Evolutionary conservation across 768 basidiomycete species (phyloP), one percentile per base, ranked within the genome.

Genomic region (Lactarius quietus): DNA sequence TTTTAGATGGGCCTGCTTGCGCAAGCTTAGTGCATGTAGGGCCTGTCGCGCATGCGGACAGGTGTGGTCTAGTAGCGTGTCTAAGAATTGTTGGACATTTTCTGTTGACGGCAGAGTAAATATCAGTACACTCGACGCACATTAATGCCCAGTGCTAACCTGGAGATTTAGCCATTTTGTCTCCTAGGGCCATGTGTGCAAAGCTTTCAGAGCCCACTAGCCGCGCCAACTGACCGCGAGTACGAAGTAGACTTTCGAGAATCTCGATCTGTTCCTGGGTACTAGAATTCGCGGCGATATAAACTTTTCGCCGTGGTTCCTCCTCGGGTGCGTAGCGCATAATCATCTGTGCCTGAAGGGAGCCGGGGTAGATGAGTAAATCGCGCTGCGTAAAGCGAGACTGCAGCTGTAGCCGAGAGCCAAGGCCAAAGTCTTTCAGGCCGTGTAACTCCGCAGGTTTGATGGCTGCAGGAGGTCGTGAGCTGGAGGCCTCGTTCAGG

Each of bases 111-210:
- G 18, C 5, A 53, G 28, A 41, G 14, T 7, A 23, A 26, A 28
- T 28, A 28, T 64, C 41, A 57, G 63, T 20, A 52, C n/a, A 33
- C 59, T 48, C 20, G 12, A 20, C 6, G 52, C 59, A 65, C 54
- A 36, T 15, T 15, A 33, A 61, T 62, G 66, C 29, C 7, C 26
- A 51, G 6, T 8, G 72, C 82, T 66, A 65, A 92, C 92, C 92
- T 59, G 96, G 95, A 36, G 86, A 90, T 75, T 91, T 93, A 1
- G 95, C 96, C 97, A 99, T 99, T 78, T 97, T 99, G 76, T 98
- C 95, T 35, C 84, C 84, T 23, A 98, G 80, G 0, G 87, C 85
- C 83, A 97, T 90, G 65, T 92, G 86, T 0, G 88, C 94, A 78
- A 86, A 98, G 69, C 90, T 96, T 43, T 87, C 81, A 70, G 86